Conservation (phyloP, 805 yeast species). For the Myxozyma lipomycoides region DNA sequence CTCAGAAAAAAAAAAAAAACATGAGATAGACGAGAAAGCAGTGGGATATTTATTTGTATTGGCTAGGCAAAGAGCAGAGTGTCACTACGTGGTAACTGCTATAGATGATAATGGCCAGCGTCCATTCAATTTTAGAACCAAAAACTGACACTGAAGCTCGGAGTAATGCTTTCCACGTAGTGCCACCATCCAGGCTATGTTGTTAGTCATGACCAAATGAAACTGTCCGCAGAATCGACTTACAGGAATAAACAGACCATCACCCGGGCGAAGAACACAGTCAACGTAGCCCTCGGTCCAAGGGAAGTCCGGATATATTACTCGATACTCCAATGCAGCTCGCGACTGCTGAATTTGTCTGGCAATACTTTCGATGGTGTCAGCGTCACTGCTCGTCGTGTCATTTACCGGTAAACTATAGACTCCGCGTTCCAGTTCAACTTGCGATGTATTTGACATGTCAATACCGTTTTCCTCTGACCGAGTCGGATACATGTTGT, state of each 20-base stretch:
- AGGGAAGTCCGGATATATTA: conserved; percentile 28
- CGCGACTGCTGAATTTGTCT: not conserved
- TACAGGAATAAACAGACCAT: conserved; percentile 31
- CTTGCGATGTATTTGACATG: conserved; percentile 31
- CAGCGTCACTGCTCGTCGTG: not conserved
- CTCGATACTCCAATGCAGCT: conserved; percentile 23
- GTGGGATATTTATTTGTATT: too few relatives aligned
- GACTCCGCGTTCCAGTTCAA: conserved; percentile 27
- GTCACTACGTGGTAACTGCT: too few relatives aligned
- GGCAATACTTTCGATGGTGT: not conserved
- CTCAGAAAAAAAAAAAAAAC: too few relatives aligned
- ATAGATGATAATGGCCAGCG: too few relatives aligned
- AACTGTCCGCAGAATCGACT: too few relatives aligned
- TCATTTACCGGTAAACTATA: conserved; percentile 15
- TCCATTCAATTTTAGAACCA: conserved; percentile 32
- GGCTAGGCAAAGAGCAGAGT: too few relatives aligned
- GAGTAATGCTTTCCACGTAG: conserved; percentile 28
- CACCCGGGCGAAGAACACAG: conserved; percentile 31
- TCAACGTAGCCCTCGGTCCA: conserved; percentile 29
- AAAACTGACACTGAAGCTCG: conserved; percentile 30
- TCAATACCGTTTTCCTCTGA: conserved; percentile 3
- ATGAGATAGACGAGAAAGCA: too few relatives aligned
- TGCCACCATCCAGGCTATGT: conserved; percentile 33
- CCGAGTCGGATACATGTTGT: conserved; percentile 22
- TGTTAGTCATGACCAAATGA: too few relatives aligned